Evolutionary conservation across 139 green algal genomes (phyloP), one percentile per base, ranked within the genome.

Genomic region (Coccomyxa sp.): DNA sequence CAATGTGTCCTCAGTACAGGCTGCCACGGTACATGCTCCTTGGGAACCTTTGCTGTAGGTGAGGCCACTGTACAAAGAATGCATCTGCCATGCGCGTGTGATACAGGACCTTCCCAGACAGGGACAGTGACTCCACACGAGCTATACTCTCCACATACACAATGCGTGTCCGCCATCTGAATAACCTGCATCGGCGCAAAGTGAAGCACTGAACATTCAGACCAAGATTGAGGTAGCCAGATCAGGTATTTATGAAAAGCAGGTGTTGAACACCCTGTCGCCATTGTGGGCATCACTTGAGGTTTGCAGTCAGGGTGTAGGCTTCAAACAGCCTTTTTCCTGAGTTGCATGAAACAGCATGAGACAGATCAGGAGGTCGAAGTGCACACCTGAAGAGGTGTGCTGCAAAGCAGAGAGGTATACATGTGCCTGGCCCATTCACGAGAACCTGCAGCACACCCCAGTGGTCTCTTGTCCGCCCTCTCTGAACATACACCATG

Each of bases 81-180:
- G 82, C 34, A 80, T 94, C 87, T 34, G 94, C 87, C 55, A 96
- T 76, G 2, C 87, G 72, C 8, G 75, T 75, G 33, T 86, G 75
- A 81, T 97, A 96, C 50, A 98, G 44, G n/a, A 98, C 91, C 71
- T 90, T 91, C 33, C 90, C 94, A 2, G 90, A 91, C 33, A 98
- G 82, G 0, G 91, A 96, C 35, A 98, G 84, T 34, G 80, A 83
- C 22, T 79, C 74, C 29, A 93, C 89, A 0, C 94, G 79, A 0
- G 94, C 94, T 31, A 98, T 97, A 78, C 89, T 95, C 78, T 98
- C 94, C 39, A 97, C 84, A 75, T 96, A 98, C 34, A 96, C 82
- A 0, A 98, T 87, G 75, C 78, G 77, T 22, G 68, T 81, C 37
- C 78, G 31, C 1, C 34, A 10, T 29, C 92, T 12, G 0, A 83